Percentiles rank a stretch among this genome's conserved stretches.
Conservation (phyloP, 225 moss, liverwort and hornwort genomes). For the Marchantia polymorpha region DNA sequence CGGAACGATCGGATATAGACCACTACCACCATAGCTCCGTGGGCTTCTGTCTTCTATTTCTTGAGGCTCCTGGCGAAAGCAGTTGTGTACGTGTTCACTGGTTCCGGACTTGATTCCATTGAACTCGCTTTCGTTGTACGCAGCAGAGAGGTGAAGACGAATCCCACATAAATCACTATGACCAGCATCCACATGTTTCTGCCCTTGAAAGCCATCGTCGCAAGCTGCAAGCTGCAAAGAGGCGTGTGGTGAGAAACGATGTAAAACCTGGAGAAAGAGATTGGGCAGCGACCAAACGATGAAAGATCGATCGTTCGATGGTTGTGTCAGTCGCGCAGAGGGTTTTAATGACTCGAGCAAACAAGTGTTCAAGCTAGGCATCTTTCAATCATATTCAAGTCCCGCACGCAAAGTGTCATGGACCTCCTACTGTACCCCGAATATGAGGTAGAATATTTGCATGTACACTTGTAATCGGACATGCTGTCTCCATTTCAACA, state of each 20-base stretch:
- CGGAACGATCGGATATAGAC: conserved; percentile 13
- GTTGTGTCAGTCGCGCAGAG: neutral
- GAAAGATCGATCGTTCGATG: neutral
- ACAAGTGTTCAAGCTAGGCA: too few relatives aligned
- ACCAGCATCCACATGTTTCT: neutral
- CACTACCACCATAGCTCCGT: neutral
- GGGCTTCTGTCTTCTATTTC: neutral
- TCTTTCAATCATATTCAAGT: too few relatives aligned
- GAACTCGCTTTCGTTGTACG: neutral
- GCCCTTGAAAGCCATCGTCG: neutral
- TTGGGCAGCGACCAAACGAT: neutral
- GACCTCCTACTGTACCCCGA: too few relatives aligned
- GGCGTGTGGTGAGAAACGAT: neutral
- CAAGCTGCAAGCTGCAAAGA: neutral
- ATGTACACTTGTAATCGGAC: too few relatives aligned
- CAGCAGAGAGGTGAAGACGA: neutral
- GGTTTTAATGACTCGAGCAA: neutral
- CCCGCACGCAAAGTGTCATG: too few relatives aligned
- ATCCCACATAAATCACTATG: neutral
- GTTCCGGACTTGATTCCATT: neutral
- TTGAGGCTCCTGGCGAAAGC: neutral
- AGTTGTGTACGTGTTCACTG: neutral
- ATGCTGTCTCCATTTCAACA: too few relatives aligned
- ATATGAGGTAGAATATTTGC: too few relatives aligned
- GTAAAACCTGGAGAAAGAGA: neutral